Evolutionary conservation across 2,329 filamentous ascomycete genomes (phyloP).

Genomic region (Hirsutella thompsonii): DNA sequence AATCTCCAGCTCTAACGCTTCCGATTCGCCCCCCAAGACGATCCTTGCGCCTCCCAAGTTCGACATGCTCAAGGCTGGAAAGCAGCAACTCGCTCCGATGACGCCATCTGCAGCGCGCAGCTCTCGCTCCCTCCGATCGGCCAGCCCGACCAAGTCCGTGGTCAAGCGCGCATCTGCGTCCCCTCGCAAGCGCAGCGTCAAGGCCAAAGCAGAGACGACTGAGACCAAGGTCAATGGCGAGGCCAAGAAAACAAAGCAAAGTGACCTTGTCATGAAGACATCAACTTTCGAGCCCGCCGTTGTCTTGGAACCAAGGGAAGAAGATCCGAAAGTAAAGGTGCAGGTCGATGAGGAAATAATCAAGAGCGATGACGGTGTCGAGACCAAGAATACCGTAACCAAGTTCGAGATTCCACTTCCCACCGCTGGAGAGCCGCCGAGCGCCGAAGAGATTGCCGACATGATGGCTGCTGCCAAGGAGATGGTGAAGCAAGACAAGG

Average conservation of each 20-base stretch:
- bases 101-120: slow-evolving; percentile 32
- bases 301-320: slow-evolving; percentile 37
- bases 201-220: slow-evolving; percentile 26
- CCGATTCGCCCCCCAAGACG: slow-evolving; percentile 57
- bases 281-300: slow-evolving; percentile 35
- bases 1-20: slow-evolving; percentile 41
- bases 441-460: slow-evolving; percentile 63
- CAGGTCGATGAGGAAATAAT: slow-evolving; percentile 54
- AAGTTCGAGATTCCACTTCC: slow-evolving; percentile 59
- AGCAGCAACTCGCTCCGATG: slow-evolving; percentile 34
- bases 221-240: slow-evolving; percentile 20
- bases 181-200: slow-evolving; percentile 40
- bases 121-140: slow-evolving; percentile 40
- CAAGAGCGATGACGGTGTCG: slow-evolving; percentile 40
- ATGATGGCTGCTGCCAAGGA: slow-evolving; percentile 80
- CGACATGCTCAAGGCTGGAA: slow-evolving; percentile 35
- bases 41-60: slow-evolving; percentile 77
- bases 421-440: slow-evolving; percentile 49
- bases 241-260: slow-evolving; percentile 14
- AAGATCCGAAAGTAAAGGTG: slow-evolving; percentile 52
- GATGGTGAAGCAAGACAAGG: slow-evolving; percentile 64
- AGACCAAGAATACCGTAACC: slow-evolving; percentile 60
- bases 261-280: slow-evolving; percentile 28
- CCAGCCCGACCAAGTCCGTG: slow-evolving; percentile 39
- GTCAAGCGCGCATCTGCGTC: slow-evolving; percentile 34